Conservation (phyloP, 208 protist species). For the Crithidia fasciculata region DNA sequence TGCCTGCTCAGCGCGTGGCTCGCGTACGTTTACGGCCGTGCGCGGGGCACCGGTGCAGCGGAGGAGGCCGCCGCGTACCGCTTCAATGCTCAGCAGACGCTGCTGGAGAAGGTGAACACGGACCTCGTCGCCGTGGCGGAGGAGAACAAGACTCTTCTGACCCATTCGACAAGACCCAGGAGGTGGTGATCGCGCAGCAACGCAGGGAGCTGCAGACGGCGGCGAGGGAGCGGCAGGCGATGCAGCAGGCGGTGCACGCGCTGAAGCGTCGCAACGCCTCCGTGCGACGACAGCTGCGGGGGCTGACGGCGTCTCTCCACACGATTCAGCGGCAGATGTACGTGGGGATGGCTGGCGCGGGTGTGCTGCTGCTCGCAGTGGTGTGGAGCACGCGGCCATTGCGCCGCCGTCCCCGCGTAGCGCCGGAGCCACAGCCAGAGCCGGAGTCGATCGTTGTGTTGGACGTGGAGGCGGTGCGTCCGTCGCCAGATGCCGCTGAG, state of each 20-base stretch:
- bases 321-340: slow-evolving; percentile 25
- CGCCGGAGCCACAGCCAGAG: background rate
- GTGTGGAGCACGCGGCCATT: slow-evolving; percentile 25
- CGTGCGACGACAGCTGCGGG: slow-evolving; percentile 22
- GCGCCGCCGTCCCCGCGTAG: background rate
- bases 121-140: slow-evolving; percentile 12
- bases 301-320: slow-evolving; percentile 13
- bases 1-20: slow-evolving; percentile 39
- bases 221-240: slow-evolving; percentile 15
- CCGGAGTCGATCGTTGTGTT: background rate
- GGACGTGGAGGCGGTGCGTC: background rate
- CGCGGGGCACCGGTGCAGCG: slow-evolving; percentile 3
- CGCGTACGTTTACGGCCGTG: slow-evolving; percentile 42
- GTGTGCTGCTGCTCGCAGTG: slow-evolving; percentile 17
- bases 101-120: slow-evolving; percentile 22
- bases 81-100: slow-evolving; percentile 18
- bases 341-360: slow-evolving; percentile 16
- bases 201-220: slow-evolving; percentile 23
- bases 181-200: slow-evolving; percentile 21
- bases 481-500: background rate
- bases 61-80: slow-evolving; percentile 17
- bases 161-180: slow-evolving; percentile 22
- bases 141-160: slow-evolving; percentile 18
- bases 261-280: slow-evolving; percentile 17
- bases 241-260: slow-evolving; percentile 18